Base-by-base conservation (phyloP, 495 filamentous ascomycete genomes). In the Aspergillus ellipticus region DNA sequence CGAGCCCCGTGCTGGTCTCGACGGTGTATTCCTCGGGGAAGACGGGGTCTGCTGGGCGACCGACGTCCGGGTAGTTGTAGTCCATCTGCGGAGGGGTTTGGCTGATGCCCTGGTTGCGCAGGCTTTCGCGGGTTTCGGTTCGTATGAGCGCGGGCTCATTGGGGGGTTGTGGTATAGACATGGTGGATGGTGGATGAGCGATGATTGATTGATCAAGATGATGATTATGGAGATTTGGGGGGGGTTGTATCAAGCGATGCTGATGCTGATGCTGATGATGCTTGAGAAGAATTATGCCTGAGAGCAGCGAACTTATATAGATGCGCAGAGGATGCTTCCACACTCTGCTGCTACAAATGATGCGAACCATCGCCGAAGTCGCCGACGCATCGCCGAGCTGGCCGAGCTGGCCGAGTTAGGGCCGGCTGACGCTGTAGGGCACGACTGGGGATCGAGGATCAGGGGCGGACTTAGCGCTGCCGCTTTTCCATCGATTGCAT, bases 1-100 rank as follows among this genome's bases (percentile, higher is more conserved):
- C 67, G 22, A 69, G 49, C 28, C 69, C 69, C 1, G 68, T 69
- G 17, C 26, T 56, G 0, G 69, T 72, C 54, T 72, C 67, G 49
- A 72, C 33, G 11, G 50, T 51, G 49, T 72, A 72, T 53, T 72
- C 69, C 15, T 72, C 69, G 0, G 69, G 69, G 46, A 72, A 72
- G 0, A 66, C 28, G 0, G 67, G 66, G 15, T 64, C 29, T 4
- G 42, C 45, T 21, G 56, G 50, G 13, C 59, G 59, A 42, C 65
- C 62, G 21, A 63, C 29, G n/a, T 62, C 60, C 0, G 65, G 65
- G 29, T 72, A 69, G 42, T 69, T 70, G 58, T 57, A 58, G 22
- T 69, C 66, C 6, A 66, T 10, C 9, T 57, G 56, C 10, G 60
- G 58, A 4, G 66, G 51, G 9, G 15, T 58, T 20, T 64, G 62